Percentiles rank a stretch among this genome's conserved stretches.
These are phyloP conservation scores for Asterophora parasitica DNA, from an alignment of 768 basidiomycete species.

Conservation along the genomic window DNA sequence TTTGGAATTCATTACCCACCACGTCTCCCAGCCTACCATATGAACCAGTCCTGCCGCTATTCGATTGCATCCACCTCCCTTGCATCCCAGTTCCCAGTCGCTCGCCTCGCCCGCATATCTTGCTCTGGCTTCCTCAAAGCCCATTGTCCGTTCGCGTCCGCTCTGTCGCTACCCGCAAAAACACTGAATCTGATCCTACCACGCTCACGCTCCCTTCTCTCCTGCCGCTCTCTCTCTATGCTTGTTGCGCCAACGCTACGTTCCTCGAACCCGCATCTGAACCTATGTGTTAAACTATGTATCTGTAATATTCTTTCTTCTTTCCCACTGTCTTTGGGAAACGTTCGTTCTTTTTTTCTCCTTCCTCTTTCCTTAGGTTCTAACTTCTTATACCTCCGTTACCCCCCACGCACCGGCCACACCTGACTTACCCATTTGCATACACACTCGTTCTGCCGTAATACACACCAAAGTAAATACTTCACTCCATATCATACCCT, in stretches of 20 bases:
- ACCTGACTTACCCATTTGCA: conserved; percentile 8
- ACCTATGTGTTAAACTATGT: conserved; percentile 13
- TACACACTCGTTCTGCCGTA: conserved; percentile 10
- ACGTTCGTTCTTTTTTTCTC: not conserved
- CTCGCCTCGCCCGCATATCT: not conserved
- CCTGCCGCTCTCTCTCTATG: not conserved
- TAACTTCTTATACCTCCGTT: conserved; percentile 5
- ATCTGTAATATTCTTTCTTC: conserved; percentile 12
- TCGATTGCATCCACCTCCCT: not conserved
- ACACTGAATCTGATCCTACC: conserved; percentile 3
- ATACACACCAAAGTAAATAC: conserved; percentile 17
- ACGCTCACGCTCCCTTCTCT: not conserved
- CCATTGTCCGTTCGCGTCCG: not conserved
- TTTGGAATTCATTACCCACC: conserved; percentile 2
- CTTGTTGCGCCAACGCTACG: not conserved
- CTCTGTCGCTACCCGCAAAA: conserved; percentile 10
- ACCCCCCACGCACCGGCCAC: not conserved
- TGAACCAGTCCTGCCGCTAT: not conserved
- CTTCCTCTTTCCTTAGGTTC: too few relatives aligned
- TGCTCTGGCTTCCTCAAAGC: not conserved
- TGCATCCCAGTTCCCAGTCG: not conserved
- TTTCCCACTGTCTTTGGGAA: not conserved
- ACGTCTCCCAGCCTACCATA: not conserved
- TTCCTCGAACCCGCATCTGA: not conserved
- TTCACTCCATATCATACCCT: conserved; percentile 6